These are phyloP conservation scores for Aegilops speltoides DNA, from an alignment of 176 grass and related monocot species.

Conservation along the genomic window DNA sequence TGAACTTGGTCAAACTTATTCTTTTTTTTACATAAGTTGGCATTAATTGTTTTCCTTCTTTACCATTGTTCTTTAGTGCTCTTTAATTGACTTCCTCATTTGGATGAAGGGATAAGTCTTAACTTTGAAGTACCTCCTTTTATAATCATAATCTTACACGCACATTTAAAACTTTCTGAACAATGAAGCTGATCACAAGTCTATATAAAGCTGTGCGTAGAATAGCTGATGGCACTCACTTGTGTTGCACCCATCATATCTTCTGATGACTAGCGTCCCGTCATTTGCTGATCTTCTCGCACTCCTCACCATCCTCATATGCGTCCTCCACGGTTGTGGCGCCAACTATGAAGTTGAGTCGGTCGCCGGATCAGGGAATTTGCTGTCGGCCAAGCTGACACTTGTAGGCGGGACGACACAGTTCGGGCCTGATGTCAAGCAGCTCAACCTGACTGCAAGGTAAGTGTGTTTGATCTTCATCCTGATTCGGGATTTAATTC, in stretches of 20 bases:
- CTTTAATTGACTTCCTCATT: not conserved
- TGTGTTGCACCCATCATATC: not conserved
- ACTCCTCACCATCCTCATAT: not conserved
- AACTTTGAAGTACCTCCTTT: not conserved
- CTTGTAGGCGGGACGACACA: slow-evolving; percentile 27
- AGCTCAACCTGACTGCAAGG: slow-evolving; percentile 61
- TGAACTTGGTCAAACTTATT: not conserved
- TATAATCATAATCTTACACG: not conserved
- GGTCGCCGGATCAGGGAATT: not conserved
- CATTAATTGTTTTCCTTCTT: too few relatives aligned
- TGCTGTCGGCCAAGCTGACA: slow-evolving; percentile 43
- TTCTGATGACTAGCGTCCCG: not conserved
- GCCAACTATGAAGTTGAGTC: slow-evolving; percentile 51
- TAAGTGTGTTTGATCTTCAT: not conserved
- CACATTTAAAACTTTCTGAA: not conserved
- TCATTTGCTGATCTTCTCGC: not conserved
- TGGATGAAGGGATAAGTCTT: not conserved
- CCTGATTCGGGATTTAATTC: not conserved
- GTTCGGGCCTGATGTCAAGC: slow-evolving; percentile 54
- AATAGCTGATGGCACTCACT: too few relatives aligned
- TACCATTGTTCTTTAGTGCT: not conserved
- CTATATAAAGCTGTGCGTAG: not conserved
- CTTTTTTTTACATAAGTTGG: too few relatives aligned
- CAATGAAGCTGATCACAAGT: not conserved
- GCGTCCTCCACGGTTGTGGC: not conserved